Percentiles rank a stretch among this genome's conserved stretches.
These are phyloP conservation scores for Herpotrichia juniperi DNA, from an alignment of 2,329 filamentous ascomycete species.

Conservation along the genomic window DNA sequence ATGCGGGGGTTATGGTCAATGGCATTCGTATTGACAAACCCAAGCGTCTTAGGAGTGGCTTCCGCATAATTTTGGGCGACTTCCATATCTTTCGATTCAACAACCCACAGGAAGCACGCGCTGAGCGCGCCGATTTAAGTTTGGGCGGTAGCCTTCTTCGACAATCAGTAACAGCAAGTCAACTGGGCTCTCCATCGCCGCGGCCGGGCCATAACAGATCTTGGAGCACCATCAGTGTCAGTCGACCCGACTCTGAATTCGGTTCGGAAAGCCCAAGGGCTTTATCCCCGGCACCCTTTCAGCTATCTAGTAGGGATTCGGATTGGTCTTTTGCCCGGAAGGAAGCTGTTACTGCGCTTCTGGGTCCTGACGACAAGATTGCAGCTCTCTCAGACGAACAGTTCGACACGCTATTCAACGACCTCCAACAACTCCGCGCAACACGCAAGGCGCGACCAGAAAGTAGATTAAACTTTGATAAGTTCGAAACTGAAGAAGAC, in stretches of 20 bases:
- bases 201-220: constrained; percentile 76
- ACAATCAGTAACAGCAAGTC: constrained; percentile 73
- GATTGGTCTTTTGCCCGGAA: constrained; percentile 94
- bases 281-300: constrained; percentile 76
- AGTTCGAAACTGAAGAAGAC: constrained; percentile 77
- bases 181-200: constrained; percentile 67
- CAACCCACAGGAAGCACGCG: constrained; percentile 92
- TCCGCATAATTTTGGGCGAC: constrained; percentile 92
- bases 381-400: constrained; percentile 91
- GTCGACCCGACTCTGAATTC: constrained; percentile 78
- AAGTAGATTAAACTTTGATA: constrained; percentile 57
- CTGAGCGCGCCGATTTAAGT: constrained; percentile 81
- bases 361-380: constrained; percentile 91
- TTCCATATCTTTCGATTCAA: constrained; percentile 99
- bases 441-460: constrained; percentile 74
- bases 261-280: constrained; percentile 74
- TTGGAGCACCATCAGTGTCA: constrained; percentile 58
- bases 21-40: constrained; percentile 87
- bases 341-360: constrained; percentile 88
- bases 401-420: constrained; percentile 89
- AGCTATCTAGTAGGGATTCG: constrained; percentile 73
- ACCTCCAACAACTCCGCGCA: constrained; percentile 86
- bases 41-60: constrained; percentile 86
- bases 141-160: constrained; percentile 77
- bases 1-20: constrained; percentile 98